phyloP scores from a whole-genome alignment of 176 grass and related monocot genomes.

The Lolium multiflorum region DNA sequence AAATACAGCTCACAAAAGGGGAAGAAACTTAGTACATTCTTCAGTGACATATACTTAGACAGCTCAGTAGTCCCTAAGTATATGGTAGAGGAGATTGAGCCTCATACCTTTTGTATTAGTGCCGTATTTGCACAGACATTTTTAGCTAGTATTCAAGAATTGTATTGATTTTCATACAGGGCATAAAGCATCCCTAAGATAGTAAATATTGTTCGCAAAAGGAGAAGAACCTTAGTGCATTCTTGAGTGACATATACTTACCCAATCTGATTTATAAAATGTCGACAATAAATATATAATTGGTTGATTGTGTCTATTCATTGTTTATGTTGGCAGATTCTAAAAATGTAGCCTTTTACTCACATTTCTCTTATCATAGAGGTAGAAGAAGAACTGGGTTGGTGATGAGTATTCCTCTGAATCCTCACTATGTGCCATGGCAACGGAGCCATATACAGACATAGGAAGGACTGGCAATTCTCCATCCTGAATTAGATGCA shows the following conservation, averaged over 20 bases:
- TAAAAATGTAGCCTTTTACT: constrained; percentile 42
- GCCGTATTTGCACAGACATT: not conserved
- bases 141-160: not conserved
- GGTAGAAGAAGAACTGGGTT: constrained; percentile 95
- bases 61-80: not conserved
- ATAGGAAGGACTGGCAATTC: constrained; percentile 93
- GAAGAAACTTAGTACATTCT: no score
- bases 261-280: not conserved
- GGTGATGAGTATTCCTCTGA: constrained; percentile 91
- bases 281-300: not conserved
- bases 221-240: not conserved
- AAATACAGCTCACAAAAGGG: no score
- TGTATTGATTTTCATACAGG: not conserved
- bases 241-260: not conserved
- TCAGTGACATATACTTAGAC: no score
- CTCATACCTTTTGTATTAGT: not conserved
- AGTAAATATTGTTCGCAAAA: constrained; percentile 18
- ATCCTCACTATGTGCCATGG: constrained; percentile 86
- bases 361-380: constrained; percentile 98
- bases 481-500: constrained; percentile 70
- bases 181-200: not conserved
- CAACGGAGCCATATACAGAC: constrained; percentile 92
- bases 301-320: not conserved
- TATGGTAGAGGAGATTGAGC: constrained; percentile 15
- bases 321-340: not conserved